Percentiles rank a stretch among this genome's conserved stretches.
Conservation (phyloP, 1,284 basidiomycete species). For the Thecaphora thlaspeos region DNA sequence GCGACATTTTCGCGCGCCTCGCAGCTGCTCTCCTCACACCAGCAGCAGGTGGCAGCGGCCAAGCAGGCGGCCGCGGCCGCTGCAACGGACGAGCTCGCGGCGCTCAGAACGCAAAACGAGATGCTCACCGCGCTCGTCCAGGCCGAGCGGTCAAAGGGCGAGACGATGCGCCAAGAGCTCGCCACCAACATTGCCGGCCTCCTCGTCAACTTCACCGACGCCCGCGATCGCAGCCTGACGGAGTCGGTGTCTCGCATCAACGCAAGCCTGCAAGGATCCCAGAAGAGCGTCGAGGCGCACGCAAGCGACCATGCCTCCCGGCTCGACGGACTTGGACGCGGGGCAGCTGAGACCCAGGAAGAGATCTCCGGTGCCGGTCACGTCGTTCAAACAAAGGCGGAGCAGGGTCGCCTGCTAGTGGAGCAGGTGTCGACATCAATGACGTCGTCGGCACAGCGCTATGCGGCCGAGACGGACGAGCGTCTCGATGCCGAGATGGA, state of each 20-base stretch:
- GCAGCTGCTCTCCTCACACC: constrained; percentile 62
- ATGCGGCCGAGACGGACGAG: neutral
- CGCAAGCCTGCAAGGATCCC: constrained; percentile 54
- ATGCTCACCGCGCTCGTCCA: constrained; percentile 67
- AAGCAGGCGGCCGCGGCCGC: constrained; percentile 64
- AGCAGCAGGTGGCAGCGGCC: constrained; percentile 60
- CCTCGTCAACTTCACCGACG: constrained; percentile 69
- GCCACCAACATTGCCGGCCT: constrained; percentile 71
- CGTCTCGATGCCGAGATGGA: neutral
- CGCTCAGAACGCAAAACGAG: constrained; percentile 73
- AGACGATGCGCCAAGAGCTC: constrained; percentile 70
- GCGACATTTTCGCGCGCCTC: constrained; percentile 66
- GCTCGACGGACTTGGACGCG: constrained; percentile 8
- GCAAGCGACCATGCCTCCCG: constrained; percentile 4
- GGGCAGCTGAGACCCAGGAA: constrained; percentile 1
- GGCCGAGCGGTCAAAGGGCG: constrained; percentile 68
- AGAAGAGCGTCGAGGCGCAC: constrained; percentile 9
- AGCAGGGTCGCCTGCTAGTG: neutral
- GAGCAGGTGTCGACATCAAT: neutral
- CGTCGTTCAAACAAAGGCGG: neutral
- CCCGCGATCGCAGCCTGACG: constrained; percentile 70
- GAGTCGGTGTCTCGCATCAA: constrained; percentile 66
- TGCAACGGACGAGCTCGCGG: constrained; percentile 63
- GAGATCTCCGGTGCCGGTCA: neutral
- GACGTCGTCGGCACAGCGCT: neutral